These are phyloP conservation scores for Polytrichum commune DNA, from an alignment of 225 moss, liverwort and hornwort species.

Conservation along the genomic window DNA sequence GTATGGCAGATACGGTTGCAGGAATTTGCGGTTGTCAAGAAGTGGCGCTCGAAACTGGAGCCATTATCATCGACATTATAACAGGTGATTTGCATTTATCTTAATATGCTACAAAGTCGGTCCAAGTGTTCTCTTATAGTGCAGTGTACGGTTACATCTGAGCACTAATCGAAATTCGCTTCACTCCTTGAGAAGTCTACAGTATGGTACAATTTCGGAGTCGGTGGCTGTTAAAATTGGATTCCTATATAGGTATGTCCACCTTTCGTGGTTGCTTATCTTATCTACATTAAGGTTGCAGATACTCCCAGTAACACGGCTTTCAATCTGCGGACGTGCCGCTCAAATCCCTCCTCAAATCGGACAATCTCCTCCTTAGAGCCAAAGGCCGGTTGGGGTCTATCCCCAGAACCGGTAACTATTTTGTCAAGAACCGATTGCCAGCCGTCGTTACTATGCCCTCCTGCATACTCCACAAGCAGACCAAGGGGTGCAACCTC, in stretches of 20 bases:
- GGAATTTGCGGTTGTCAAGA: neutral
- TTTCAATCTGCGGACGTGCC: conserved; percentile 45
- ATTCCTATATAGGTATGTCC: too few relatives aligned
- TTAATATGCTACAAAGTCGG: neutral
- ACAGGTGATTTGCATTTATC: neutral
- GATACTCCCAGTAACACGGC: neutral
- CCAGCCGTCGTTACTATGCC: conserved; percentile 58
- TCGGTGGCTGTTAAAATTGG: neutral
- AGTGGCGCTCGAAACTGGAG: neutral
- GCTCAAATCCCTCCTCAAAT: conserved; percentile 52
- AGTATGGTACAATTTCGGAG: neutral
- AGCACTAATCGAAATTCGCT: neutral
- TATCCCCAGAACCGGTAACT: conserved; percentile 46
- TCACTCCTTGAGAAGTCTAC: neutral
- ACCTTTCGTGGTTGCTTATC: too few relatives aligned
- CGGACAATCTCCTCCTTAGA: conserved; percentile 65
- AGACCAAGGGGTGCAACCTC: conserved; percentile 61
- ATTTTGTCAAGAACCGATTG: conserved; percentile 44
- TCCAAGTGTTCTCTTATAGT: neutral
- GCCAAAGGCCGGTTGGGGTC: conserved; percentile 60
- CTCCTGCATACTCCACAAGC: conserved; percentile 57
- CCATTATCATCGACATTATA: neutral
- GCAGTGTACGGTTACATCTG: neutral
- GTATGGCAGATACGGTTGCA: too few relatives aligned
- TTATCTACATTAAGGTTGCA: too few relatives aligned